Base-by-base conservation (phyloP, 495 filamentous ascomycete species). In the Xylaria intraflava region DNA sequence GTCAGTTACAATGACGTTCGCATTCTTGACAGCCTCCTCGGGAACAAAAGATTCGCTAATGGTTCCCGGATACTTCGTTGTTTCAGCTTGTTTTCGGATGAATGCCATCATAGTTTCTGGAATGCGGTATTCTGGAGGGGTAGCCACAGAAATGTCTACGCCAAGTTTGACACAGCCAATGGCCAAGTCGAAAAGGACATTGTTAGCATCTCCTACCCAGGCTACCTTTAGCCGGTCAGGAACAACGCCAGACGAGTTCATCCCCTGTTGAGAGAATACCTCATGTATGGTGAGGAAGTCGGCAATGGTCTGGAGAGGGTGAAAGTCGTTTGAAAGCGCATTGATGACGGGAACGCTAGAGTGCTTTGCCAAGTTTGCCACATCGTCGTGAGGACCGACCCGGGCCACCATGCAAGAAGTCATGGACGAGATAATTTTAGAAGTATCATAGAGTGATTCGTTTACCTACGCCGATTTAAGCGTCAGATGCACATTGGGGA, bases 141-240 rank as follows among this genome's bases (percentile, higher is more conserved):
- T 91, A 20, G 93, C 93, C 14, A 97, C 88, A 3, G 85, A 71
- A 46, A 98, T 73, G 58, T 94, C 76, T 19, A 95, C 82, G 39
- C 93, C 93, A 55, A 92, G 81, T 72, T 96, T 97, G 49, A 81
- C 70, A 45, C 87, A 89, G 24, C 76, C 90, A 51, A 89, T 93
- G 8, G 89, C 88, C 31, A 97, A 75, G 67, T 98, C 93, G 66
- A 88, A 96, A 22, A 96, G 81, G 19, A 98, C 92, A 60, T 98
- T 98, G 72, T 96, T 98, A 16, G 90, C 87, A 63, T 98, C 93
- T 39, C 93, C 93, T 20, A 98, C 76, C 93, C 93, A 98, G 6
- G 93, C 91, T 52, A 98, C 81, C 68, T 92, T 94, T 56, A 93
- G 66, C 3, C 88, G 87, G 58, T 90, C 83, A 6, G 94, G 72